Percentiles rank a stretch among this genome's conserved stretches.
These are phyloP conservation scores for Amoebophrya sp. DNA, from an alignment of 169 alveolate genomes.

Conservation along the genomic window DNA sequence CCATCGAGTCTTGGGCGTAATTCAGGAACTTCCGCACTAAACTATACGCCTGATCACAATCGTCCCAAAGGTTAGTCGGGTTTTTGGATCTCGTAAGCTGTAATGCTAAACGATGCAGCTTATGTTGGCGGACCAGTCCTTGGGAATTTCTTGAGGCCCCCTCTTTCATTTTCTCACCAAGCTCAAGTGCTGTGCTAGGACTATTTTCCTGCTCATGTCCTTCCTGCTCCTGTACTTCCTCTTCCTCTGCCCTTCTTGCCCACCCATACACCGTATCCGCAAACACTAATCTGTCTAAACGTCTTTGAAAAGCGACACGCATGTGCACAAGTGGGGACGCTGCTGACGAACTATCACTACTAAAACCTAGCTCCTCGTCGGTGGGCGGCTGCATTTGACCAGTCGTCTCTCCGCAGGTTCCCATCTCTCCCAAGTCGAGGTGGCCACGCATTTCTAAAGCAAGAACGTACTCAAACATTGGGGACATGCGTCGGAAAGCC, in stretches of 20 bases:
- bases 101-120: neutral
- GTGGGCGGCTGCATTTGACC: neutral
- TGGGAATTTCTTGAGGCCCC: no score
- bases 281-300: neutral
- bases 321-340: neutral
- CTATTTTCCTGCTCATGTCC: neutral
- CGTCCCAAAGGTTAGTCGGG: neutral
- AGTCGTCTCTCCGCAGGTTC: slow-evolving; percentile 7
- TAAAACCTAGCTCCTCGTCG: neutral
- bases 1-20: slow-evolving; percentile 12
- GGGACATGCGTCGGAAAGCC: no score
- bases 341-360: no score
- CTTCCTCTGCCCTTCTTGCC: neutral
- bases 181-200: no score
- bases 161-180: no score
- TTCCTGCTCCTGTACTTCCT: neutral
- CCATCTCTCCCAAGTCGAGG: neutral
- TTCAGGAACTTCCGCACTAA: neutral
- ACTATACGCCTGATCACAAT: neutral
- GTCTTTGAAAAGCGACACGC: neutral
- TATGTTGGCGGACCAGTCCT: no score
- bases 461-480: neutral
- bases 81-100: neutral
- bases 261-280: neutral
- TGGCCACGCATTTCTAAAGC: neutral